Conservation (phyloP, 1,139 yeast genomes). For the Pichia cactophila region DNA sequence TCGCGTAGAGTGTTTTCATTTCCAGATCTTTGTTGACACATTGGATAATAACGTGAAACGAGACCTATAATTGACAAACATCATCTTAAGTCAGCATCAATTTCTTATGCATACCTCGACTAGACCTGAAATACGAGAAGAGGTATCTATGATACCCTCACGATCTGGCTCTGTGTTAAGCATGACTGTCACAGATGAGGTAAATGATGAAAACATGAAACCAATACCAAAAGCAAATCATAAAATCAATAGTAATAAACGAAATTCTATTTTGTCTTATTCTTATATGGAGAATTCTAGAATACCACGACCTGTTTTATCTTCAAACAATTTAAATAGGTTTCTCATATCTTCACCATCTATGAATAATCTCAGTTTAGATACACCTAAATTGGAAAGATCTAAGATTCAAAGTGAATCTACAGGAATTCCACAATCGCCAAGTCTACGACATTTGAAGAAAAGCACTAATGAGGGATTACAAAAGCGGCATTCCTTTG, state of each 20-base stretch:
- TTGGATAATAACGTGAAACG: neutral
- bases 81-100: too few relatives aligned
- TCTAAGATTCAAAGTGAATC: neutral
- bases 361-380: neutral
- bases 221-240: neutral
- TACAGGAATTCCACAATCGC: slow-evolving; percentile 5
- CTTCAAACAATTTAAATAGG: slow-evolving; percentile 2
- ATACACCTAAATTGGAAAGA: neutral
- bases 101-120: neutral
- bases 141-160: neutral
- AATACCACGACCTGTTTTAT: slow-evolving; percentile 5
- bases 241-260: neutral
- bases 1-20: neutral
- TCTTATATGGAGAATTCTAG: slow-evolving; percentile 1
- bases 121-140: neutral
- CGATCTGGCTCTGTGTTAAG: neutral
- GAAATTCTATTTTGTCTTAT: slow-evolving; percentile 5
- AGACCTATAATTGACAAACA: too few relatives aligned
- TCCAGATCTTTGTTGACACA: neutral
- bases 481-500: neutral
- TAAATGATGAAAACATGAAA: neutral
- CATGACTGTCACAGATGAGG: neutral
- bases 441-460: neutral
- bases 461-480: neutral
- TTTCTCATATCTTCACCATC: neutral